A percentile compares a stretch with the other conserved stretches of the same genome.
phyloP scores from a whole-genome alignment of 1,139 yeast genomes.

The Yamadazyma epiphylla region DNA sequence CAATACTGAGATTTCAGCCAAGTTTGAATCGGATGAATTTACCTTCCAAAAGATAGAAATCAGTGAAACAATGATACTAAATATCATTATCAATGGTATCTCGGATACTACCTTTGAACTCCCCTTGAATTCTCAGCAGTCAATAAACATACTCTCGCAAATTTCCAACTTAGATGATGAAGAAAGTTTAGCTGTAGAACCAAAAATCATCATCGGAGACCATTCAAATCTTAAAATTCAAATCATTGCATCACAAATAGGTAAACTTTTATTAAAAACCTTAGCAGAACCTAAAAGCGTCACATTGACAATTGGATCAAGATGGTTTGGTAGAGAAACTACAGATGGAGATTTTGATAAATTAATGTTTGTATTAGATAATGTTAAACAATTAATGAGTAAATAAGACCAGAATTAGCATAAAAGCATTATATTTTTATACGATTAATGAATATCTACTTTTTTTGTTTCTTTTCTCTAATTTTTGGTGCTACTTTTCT shows the following conservation, averaged over 20 bases:
- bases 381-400: conserved; percentile 22
- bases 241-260: conserved; percentile 42
- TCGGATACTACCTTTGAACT: conserved; percentile 42
- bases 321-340: conserved; percentile 41
- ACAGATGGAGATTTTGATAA: conserved; percentile 36
- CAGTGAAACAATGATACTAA: conserved; percentile 31
- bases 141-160: conserved; percentile 18
- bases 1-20: neutral
- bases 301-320: conserved; percentile 36
- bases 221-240: conserved; percentile 37
- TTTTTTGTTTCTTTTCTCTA: conserved; percentile 25
- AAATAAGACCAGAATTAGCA: neutral
- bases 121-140: conserved; percentile 34
- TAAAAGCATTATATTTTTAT: no score
- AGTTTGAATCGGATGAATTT: conserved; percentile 12
- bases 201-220: conserved; percentile 37
- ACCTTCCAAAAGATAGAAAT: conserved; percentile 36
- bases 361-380: conserved; percentile 36
- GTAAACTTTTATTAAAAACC: conserved; percentile 27
- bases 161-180: conserved; percentile 14
- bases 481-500: conserved; percentile 67
- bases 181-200: conserved; percentile 29
- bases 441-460: neutral
- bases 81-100: conserved; percentile 34
- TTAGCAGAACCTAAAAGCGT: conserved; percentile 28